Percentiles rank a stretch among this genome's conserved stretches.
phyloP scores from a whole-genome alignment of 306 rosid genomes.

The Alnus rubra region DNA sequence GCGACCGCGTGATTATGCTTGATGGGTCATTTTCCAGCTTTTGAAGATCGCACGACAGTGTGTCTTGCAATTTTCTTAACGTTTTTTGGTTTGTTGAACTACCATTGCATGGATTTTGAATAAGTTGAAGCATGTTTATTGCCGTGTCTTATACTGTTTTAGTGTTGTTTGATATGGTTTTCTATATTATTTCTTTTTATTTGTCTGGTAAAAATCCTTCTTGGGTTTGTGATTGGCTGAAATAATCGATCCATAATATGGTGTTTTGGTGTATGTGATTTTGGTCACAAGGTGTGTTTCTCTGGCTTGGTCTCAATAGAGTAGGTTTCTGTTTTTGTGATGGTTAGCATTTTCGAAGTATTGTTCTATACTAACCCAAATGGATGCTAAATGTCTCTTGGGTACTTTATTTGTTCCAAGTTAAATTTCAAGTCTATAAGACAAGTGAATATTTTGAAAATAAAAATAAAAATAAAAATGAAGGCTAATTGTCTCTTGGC shows the following conservation, averaged over 20 bases:
- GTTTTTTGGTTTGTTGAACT: background rate
- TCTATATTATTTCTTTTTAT: background rate
- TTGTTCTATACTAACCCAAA: background rate
- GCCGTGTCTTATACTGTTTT: background rate
- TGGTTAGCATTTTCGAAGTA: background rate
- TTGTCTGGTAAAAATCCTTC: background rate
- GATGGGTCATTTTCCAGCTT: background rate
- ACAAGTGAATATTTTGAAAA: background rate
- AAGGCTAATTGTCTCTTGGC: background rate
- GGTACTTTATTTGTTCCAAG: background rate
- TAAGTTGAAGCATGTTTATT: background rate
- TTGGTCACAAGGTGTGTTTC: background rate
- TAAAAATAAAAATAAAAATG: background rate
- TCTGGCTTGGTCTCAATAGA: background rate
- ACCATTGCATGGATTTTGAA: background rate
- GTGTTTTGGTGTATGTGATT: background rate
- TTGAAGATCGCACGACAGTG: conserved; percentile 13
- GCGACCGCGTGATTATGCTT: background rate
- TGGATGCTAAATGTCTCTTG: too few relatives aligned
- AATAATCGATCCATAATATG: background rate
- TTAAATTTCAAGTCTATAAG: background rate
- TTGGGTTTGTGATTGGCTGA: background rate
- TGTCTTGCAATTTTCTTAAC: background rate
- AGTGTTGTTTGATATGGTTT: background rate
- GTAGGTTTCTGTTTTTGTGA: background rate